Evolutionary conservation across 345 rosid species (phyloP), one percentile per base, ranked within the genome.

Genomic region (Hypericum androsaemum): DNA sequence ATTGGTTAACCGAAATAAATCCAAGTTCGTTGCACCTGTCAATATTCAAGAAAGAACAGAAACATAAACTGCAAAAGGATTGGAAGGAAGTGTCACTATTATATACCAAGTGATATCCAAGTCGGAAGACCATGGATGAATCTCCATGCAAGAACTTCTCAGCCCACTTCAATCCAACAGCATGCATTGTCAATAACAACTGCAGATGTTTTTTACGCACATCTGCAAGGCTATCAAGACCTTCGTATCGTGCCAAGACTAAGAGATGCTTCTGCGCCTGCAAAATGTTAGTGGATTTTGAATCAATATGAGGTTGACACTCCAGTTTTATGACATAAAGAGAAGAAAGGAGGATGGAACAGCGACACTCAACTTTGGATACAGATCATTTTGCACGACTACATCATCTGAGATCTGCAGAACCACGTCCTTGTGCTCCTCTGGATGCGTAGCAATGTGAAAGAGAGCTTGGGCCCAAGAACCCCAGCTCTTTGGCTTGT

Each of bases 51-150:
- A 22, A 1, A 22, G 32, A 22, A 22, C 32, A 22, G 32, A 22
- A 22, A 22, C 32, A 22, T 22, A 22, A 22, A 22, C 32, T 22
- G 32, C 32, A 22, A 22, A 22, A 22, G 32, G 32, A 22, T 22
- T 22, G 4, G 32, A 22, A 22, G 32, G 32, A 12, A 49, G 36
- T 4, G 12, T 0, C 8, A 53, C 45, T 5, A 41, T 3, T 39
- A 43, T 73, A 56, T 74, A 92, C 98, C 65, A 74, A 87, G 74
- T 92, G 98, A 68, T 84, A 92, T 46, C 98, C 98, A 42, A 92
- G 89, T 60, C 96, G 89, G 72, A 92, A 88, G 67, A 73, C 62
- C 61, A 80, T 64, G 37, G 95, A 77, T 0, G 80, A 63, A 65
- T 88, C 89, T 62, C 84, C 96, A 39, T 60, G 62, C 62, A 79